Evolutionary conservation across 2,329 filamentous ascomycete genomes (phyloP).

Genomic region (Boeremia lycopersici): DNA sequence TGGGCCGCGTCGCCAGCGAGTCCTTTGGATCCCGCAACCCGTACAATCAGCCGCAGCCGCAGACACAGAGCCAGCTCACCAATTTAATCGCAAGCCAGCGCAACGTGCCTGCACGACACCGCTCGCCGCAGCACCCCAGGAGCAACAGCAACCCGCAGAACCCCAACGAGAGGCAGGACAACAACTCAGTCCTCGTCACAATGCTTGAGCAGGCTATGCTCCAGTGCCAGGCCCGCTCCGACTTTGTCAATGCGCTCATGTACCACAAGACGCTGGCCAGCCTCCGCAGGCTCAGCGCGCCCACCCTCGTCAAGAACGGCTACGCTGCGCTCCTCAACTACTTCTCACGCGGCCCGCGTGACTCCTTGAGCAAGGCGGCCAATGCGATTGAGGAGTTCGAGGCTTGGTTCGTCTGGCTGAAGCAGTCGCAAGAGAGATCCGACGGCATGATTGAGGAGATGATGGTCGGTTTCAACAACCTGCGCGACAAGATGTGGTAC

Average conservation of each 20-base stretch:
- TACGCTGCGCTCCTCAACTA: constrained; percentile 75
- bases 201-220: constrained; percentile 80
- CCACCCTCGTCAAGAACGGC: constrained; percentile 68
- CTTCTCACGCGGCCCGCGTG: constrained; percentile 72
- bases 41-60: constrained; percentile 41
- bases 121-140: constrained; percentile 45
- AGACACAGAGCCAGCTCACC: constrained; percentile 46
- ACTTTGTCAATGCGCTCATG: constrained; percentile 82
- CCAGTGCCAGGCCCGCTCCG: constrained; percentile 77
- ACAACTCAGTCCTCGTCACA: constrained; percentile 62
- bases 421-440: constrained; percentile 79
- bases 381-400: constrained; percentile 79
- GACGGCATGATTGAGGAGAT: constrained; percentile 76
- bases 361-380: constrained; percentile 71
- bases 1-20: constrained; percentile 36
- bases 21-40: constrained; percentile 59
- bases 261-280: constrained; percentile 85
- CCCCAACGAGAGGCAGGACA: constrained; percentile 45
- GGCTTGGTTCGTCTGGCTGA: constrained; percentile 82
- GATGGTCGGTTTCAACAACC: constrained; percentile 73
- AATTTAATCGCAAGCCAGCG: constrained; percentile 48
- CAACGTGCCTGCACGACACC: constrained; percentile 41
- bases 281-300: constrained; percentile 66
- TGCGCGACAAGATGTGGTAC: constrained; percentile 99
- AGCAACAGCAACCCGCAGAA: constrained; percentile 51